Evolutionary conservation across 1,284 basidiomycete genomes (phyloP).

Genomic region (Meira nashicola): DNA sequence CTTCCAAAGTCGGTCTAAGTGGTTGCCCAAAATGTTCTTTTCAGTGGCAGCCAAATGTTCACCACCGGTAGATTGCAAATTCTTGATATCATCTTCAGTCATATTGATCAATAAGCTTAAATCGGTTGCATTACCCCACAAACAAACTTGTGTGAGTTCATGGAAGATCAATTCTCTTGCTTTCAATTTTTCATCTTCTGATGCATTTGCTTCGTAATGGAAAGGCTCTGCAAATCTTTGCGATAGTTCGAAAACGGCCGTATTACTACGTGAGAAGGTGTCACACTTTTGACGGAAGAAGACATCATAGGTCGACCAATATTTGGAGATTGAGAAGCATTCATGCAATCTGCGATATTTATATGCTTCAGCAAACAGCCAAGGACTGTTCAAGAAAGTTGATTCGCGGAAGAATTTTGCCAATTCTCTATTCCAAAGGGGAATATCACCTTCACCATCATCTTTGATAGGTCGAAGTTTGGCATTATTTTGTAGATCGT

Average conservation of each 20-base stretch:
- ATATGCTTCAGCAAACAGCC: conserved; percentile 75
- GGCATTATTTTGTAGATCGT: conserved; percentile 54
- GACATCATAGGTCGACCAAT: conserved; percentile 68
- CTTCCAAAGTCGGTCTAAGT: conserved; percentile 76
- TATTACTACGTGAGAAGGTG: conserved; percentile 85
- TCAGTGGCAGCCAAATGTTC: conserved; percentile 91
- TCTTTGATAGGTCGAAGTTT: conserved; percentile 75
- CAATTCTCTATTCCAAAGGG: conserved; percentile 84
- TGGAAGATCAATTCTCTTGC: conserved; percentile 85
- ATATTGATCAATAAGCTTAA: conserved; percentile 93
- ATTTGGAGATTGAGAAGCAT: conserved; percentile 87
- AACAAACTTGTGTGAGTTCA: conserved; percentile 71
- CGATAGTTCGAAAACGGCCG: conserved; percentile 92
- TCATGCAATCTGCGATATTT: conserved; percentile 92
- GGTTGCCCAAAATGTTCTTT: conserved; percentile 87
- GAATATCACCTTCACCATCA: conserved; percentile 87
- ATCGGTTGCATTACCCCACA: conserved; percentile 63
- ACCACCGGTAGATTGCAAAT: conserved; percentile 92
- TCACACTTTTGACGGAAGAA: conserved; percentile 67
- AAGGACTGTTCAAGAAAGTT: conserved; percentile 78
- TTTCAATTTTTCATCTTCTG: conserved; percentile 63
- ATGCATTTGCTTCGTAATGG: conserved; percentile 60
- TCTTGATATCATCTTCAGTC: conserved; percentile 97
- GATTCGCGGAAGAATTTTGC: conserved; percentile 78
- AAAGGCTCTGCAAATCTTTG: conserved; percentile 85